These are phyloP conservation scores for Cenchrus fungigraminus DNA, from an alignment of 176 grass and related monocot species.

Conservation along the genomic window DNA sequence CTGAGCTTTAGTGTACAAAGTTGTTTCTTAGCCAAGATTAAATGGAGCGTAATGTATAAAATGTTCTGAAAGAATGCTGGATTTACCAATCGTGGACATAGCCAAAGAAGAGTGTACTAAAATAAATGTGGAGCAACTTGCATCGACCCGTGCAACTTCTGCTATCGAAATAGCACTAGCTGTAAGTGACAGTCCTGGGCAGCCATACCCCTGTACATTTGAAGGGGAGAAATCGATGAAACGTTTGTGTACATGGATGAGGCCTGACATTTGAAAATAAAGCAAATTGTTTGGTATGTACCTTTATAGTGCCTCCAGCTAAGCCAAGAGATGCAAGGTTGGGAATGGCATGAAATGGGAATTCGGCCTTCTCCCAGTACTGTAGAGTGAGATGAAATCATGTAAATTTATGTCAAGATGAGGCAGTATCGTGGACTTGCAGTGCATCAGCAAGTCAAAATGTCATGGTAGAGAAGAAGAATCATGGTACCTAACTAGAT, in stretches of 20 bases:
- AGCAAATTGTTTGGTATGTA: conserved; percentile 13
- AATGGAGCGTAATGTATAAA: not conserved
- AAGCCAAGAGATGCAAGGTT: conserved; percentile 70
- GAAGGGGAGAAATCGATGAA: not conserved
- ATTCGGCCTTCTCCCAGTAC: conserved; percentile 95
- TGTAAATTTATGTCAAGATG: not conserved
- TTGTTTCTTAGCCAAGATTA: conserved; percentile 2
- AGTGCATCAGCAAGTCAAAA: not conserved
- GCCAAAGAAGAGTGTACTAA: conserved; percentile 94
- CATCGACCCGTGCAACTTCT: conserved; percentile 92
- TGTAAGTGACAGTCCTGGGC: conserved; percentile 78
- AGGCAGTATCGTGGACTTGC: conserved; percentile 1
- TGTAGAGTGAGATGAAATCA: conserved; percentile 36
- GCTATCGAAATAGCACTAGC: conserved; percentile 70
- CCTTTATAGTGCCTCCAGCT: conserved; percentile 88
- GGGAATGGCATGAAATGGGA: conserved; percentile 81
- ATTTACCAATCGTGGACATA: conserved; percentile 88
- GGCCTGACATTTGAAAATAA: conserved; percentile 3
- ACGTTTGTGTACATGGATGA: not conserved
- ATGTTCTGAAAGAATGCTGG: not conserved
- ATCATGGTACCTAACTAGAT: conserved; percentile 16
- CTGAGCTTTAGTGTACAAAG: conserved; percentile 9
- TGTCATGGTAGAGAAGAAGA: not conserved
- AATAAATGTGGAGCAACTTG: conserved; percentile 94
- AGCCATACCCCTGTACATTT: conserved; percentile 71